Percentiles rank a stretch among this genome's conserved stretches.
These are phyloP conservation scores for Emiliania huxleyi DNA, from an alignment of 78 protist genomes.

Conservation along the genomic window DNA sequence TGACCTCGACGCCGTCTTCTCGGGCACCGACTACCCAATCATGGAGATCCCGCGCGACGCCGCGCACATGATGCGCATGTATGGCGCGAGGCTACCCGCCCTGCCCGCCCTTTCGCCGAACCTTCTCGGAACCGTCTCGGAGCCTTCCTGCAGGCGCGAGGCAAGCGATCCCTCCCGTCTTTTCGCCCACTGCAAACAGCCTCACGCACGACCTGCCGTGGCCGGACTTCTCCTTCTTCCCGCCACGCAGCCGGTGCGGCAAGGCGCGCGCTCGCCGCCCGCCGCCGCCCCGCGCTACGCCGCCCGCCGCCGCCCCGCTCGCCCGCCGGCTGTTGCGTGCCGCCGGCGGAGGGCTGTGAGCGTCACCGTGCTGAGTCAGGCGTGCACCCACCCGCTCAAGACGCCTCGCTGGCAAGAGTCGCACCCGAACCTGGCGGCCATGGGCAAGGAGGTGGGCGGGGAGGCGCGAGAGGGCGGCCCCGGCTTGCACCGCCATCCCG, in stretches of 20 bases:
- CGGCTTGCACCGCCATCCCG: too few species aligned
- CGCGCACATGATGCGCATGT: background rate
- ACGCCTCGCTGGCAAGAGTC: background rate
- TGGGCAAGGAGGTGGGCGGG: background rate
- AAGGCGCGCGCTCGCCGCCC: too few species aligned
- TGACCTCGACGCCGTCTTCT: background rate
- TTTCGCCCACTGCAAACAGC: background rate
- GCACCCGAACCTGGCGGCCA: background rate
- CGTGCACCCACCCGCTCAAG: background rate
- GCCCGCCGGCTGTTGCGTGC: too few species aligned
- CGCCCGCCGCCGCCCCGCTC: too few species aligned
- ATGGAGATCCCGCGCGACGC: background rate
- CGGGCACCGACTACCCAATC: conserved; percentile 6
- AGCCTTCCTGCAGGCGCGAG: too few species aligned
- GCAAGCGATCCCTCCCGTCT: background rate
- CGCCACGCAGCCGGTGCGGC: background rate
- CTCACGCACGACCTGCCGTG: background rate
- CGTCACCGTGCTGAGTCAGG: too few species aligned
- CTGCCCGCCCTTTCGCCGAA: too few species aligned
- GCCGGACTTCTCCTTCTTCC: conserved; percentile 27
- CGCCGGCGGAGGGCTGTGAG: too few species aligned
- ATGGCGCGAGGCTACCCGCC: too few species aligned
- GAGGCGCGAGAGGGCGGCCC: too few species aligned
- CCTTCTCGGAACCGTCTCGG: too few species aligned
- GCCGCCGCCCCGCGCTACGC: too few species aligned